phyloP scores from a whole-genome alignment of 768 basidiomycete species.

The Kondoa subrosea region DNA sequence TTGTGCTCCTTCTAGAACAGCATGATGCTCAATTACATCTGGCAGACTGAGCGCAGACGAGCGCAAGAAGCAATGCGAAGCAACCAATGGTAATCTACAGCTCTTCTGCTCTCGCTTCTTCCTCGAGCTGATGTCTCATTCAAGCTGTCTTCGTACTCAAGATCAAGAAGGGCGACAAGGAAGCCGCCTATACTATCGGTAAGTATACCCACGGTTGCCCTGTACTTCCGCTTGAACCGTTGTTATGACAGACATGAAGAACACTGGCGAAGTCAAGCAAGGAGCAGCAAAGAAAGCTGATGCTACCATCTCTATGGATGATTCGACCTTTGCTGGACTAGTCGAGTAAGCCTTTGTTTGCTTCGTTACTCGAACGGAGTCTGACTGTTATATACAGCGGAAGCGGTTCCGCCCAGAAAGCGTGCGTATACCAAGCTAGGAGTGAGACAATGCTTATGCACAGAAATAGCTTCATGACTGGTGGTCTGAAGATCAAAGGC shows the following conservation, averaged over 20 bases:
- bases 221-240: background rate
- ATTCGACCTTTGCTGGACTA: constrained; percentile 38
- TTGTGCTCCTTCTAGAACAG: background rate
- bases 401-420: constrained; percentile 82
- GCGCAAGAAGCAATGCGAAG: background rate
- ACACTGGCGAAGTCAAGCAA: too few relatives aligned
- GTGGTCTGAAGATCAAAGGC: constrained; percentile 43
- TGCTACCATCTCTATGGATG: constrained; percentile 32
- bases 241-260: constrained; percentile 13
- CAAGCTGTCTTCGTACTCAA: background rate
- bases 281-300: constrained; percentile 58
- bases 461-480: too few relatives aligned
- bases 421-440: constrained; percentile 33
- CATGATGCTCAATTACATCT: background rate
- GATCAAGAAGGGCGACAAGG: constrained; percentile 3
- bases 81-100: background rate
- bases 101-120: background rate
- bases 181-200: background rate
- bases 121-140: background rate
- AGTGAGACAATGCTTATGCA: background rate
- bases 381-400: constrained; percentile 31
- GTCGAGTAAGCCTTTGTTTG: constrained; percentile 32
- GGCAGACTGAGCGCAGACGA: background rate
- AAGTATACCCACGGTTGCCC: background rate
- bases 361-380: background rate